Percentiles rank a stretch among this genome's conserved stretches.
phyloP scores from a whole-genome alignment of 2,329 filamentous ascomycete genomes.

The Ophiocordyceps camponoti-rufipedis region DNA sequence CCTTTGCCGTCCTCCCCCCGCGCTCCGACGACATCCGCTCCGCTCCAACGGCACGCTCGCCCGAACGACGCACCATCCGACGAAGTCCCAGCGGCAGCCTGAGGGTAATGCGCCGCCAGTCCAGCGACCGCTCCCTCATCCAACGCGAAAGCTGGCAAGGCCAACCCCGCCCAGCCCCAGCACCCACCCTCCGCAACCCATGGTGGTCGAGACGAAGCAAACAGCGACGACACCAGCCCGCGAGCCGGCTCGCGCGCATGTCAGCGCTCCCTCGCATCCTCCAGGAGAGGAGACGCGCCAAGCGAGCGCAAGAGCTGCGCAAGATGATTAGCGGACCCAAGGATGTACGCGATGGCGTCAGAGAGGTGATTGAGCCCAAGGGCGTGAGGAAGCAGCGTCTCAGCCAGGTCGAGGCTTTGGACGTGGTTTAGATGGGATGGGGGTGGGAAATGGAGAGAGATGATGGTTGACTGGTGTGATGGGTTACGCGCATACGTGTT shows the following conservation, averaged over 20 bases:
- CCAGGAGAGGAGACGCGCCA: slow-evolving; percentile 40
- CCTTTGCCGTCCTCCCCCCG: slow-evolving; percentile 42
- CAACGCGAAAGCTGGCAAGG: slow-evolving; percentile 7
- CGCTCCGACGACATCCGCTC: slow-evolving; percentile 18
- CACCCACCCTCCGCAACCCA: slow-evolving; percentile 8
- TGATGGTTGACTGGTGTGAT: background rate
- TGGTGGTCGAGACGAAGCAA: slow-evolving; percentile 12
- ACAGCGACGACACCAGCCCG: slow-evolving; percentile 19
- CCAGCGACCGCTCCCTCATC: slow-evolving; percentile 25
- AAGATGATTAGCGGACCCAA: slow-evolving; percentile 41
- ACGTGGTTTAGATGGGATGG: background rate
- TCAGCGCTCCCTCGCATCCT: slow-evolving; percentile 34
- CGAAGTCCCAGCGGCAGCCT: slow-evolving; percentile 41
- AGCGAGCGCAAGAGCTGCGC: slow-evolving; percentile 37
- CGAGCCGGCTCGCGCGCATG: slow-evolving; percentile 28
- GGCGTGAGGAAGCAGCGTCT: background rate
- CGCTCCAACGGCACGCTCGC: slow-evolving; percentile 15
- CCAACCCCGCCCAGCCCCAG: slow-evolving; percentile 17
- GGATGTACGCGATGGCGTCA: slow-evolving; percentile 39
- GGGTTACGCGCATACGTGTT: background rate
- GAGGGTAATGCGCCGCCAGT: slow-evolving; percentile 35
- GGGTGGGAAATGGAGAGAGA: too few species aligned
- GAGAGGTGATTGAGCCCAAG: slow-evolving; percentile 32
- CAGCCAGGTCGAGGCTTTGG: background rate
- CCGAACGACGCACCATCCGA: slow-evolving; percentile 38